Evolutionary conservation across 331 rosid species (phyloP).

Genomic region (Pyrus hybrid): DNA sequence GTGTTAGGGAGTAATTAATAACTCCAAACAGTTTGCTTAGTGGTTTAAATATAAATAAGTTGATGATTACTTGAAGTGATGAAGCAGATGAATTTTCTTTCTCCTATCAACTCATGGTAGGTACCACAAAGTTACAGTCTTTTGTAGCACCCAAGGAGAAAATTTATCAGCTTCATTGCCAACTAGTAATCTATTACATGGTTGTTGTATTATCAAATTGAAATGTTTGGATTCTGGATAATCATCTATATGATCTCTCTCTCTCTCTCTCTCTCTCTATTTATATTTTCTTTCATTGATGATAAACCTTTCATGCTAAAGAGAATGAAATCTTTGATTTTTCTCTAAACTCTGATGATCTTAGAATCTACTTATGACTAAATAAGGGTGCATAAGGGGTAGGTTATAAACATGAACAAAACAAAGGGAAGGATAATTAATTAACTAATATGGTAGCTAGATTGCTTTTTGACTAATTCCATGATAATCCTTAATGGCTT

Average conservation of each 20-base stretch:
- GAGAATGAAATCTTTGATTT: neutral
- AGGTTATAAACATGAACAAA: neutral
- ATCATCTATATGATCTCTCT: neutral
- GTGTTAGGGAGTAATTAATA: slow-evolving; percentile 9
- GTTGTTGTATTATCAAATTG: neutral
- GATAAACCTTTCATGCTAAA: neutral
- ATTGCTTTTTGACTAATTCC: neutral
- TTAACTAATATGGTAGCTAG: neutral
- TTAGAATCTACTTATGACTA: neutral
- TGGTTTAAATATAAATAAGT: slow-evolving; percentile 27
- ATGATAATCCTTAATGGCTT: neutral
- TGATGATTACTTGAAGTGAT: slow-evolving; percentile 39
- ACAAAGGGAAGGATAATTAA: too few relatives aligned
- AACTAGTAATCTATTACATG: slow-evolving; percentile 21
- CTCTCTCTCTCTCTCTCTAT: neutral
- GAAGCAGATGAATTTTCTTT: slow-evolving; percentile 81
- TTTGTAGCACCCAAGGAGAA: slow-evolving; percentile 29
- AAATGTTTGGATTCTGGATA: neutral
- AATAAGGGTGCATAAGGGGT: neutral
- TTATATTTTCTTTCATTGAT: neutral
- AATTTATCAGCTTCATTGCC: slow-evolving; percentile 67
- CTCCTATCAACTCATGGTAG: slow-evolving; percentile 12
- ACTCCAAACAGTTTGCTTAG: neutral
- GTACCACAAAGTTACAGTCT: neutral
- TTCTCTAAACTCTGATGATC: neutral